Base-by-base conservation (phyloP, 768 basidiomycete genomes). In the Panus rudis region DNA sequence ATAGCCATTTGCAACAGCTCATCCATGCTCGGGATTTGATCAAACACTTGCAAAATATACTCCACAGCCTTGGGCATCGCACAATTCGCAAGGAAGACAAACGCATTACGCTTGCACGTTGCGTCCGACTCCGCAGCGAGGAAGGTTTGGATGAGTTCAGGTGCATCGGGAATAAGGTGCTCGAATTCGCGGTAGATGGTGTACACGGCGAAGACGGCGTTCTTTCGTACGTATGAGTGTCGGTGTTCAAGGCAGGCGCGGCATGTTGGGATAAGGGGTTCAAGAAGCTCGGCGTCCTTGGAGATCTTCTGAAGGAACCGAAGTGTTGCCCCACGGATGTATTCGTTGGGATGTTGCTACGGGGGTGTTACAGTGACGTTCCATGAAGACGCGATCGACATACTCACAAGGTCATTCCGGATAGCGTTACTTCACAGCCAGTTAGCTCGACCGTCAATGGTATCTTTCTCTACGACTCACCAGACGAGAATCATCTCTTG, bases 401-500 rank as follows among this genome's bases (percentile, higher is more conserved):
- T 7, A 70, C 87, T 52, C 51, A 92, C 92, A 42, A 98, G 78
- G 69, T 99, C 94, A 63, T 97, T 96, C 49, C 92, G 87, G 61
- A 98, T 92, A 40, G 96, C 92, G 59, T 98, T 98, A 51, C 92
- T 93, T 55, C 26, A 50, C 13, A 24, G 26, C 19, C n/a, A n/a
- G n/a, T n/a, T n/a, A n/a, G n/a, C n/a, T n/a, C n/a, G 46, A 13
- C 4, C 39, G 19, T 11, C 17, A 41, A n/a, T n/a, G n/a, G n/a
- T n/a, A n/a, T n/a, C 39, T 16, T 13, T 31, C 11, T 21, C 24
- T 24, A 27, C 39, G 14, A 79, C 90, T 61, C 63, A 93, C 91
- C 93, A 92, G 24, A 98, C 94, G 41, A 98, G 78, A 59, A 97
- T 98, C 94, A 98, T 98, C 70, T 99, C 94, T 67, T 98, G 96